Conservation (phyloP, 164 flowering plant species). For the Liquidambar formosana region DNA sequence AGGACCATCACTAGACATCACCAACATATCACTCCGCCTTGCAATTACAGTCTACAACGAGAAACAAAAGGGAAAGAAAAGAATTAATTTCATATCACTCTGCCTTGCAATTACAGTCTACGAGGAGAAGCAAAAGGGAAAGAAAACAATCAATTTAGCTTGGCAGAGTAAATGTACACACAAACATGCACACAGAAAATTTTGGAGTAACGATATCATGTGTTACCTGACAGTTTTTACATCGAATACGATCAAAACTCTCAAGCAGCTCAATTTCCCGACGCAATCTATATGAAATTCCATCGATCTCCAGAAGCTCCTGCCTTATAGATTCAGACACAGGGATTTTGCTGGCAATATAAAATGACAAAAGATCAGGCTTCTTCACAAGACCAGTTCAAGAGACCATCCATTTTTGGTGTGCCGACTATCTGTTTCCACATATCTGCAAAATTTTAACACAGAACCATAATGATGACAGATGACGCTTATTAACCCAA, state of each 20-base stretch:
- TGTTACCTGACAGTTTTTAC: slow-evolving; percentile 80
- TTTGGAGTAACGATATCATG: neutral
- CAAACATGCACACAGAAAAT: no score
- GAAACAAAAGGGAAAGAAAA: neutral
- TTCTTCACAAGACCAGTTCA: slow-evolving; percentile 60
- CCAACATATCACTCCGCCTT: slow-evolving; percentile 80
- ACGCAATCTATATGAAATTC: slow-evolving; percentile 77
- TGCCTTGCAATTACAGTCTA: no score
- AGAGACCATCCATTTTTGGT: slow-evolving; percentile 75
- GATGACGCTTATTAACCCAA: no score
- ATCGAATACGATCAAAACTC: slow-evolving; percentile 69
- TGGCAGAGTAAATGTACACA: neutral
- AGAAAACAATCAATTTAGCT: no score
- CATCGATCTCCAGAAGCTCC: slow-evolving; percentile 89
- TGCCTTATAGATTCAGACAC: slow-evolving; percentile 80
- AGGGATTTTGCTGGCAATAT: slow-evolving; percentile 86
- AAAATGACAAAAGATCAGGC: slow-evolving; percentile 83
- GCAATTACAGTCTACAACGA: slow-evolving; percentile 70
- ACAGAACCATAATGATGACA: slow-evolving; percentile 4
- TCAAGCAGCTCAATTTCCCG: slow-evolving; percentile 86
- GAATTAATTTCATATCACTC: no score
- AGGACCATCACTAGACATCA: slow-evolving; percentile 95
- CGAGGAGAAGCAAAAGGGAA: no score
- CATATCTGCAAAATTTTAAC: slow-evolving; percentile 58
- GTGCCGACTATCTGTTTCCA: slow-evolving; percentile 80